phyloP scores from a whole-genome alignment of 2,329 filamentous ascomycete species.

The Cladophialophora exuberans region DNA sequence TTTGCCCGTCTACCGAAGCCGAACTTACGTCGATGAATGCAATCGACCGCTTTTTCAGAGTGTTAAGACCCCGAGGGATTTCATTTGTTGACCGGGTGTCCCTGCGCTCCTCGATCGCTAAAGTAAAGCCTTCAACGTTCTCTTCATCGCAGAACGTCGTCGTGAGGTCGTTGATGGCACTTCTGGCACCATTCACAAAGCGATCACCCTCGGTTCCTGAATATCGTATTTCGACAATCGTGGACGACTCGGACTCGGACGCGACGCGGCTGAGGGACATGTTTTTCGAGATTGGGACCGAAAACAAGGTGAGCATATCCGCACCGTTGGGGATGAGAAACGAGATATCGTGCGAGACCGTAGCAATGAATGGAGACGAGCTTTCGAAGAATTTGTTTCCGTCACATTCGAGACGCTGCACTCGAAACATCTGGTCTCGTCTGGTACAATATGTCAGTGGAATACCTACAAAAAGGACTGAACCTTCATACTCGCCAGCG shows the following conservation, averaged over 20 bases:
- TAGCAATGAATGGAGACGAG: constrained; percentile 9
- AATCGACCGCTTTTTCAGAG: constrained; percentile 11
- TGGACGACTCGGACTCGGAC: constrained; percentile 11
- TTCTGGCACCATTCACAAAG: constrained; percentile 17
- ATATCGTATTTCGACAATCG: constrained; percentile 17
- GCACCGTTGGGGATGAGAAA: constrained; percentile 12
- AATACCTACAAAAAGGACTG: not conserved
- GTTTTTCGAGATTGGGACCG: constrained; percentile 10
- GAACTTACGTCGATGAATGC: constrained; percentile 13
- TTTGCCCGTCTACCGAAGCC: constrained; percentile 1
- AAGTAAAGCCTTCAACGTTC: constrained; percentile 10
- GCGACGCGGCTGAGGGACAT: constrained; percentile 1
- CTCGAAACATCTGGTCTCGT: constrained; percentile 13
- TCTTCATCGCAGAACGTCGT: constrained; percentile 16
- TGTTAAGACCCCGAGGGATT: not conserved
- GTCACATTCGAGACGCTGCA: constrained; percentile 13
- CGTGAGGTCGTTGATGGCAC: constrained; percentile 18
- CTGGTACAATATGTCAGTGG: constrained; percentile 8
- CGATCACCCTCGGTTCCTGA: constrained; percentile 13
- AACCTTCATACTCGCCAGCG: constrained; percentile 1
- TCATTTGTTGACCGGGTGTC: not conserved
- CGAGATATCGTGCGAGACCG: constrained; percentile 10
- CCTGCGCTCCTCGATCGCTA: constrained; percentile 1
- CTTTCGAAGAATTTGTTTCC: constrained; percentile 6
- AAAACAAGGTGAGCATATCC: constrained; percentile 17